Evolutionary conservation across 1,284 basidiomycete species (phyloP), one percentile per base, ranked within the genome.

Genomic region (Rhodotorula sp.): DNA sequence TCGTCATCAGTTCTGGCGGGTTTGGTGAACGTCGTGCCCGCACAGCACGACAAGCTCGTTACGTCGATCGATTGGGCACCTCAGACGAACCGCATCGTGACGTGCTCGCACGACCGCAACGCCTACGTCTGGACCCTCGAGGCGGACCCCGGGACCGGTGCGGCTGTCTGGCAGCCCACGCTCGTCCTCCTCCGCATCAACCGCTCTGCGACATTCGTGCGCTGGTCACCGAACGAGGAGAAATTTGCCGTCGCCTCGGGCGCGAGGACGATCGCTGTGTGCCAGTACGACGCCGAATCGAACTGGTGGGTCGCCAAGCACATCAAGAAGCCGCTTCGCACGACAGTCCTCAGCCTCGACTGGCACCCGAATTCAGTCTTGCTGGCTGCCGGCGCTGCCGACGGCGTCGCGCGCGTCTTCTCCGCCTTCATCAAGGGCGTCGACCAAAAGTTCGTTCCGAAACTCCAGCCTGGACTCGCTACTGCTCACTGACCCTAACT

Each of bases 251-350:
- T 99, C 34, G 95, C 94, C 6, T 94, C 90, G 71, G 96, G 96
- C 73, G 94, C 96, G 11, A 91, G 94, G 52, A 90, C 92, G 48
- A 94, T 97, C 77, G 91, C 93, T 17, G 87, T 97, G 59, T 97
- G 94, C 80, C 94, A 91, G 24, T 97, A 95, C 79, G 94, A 97
- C 79, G 85, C 90, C 32, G 94, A 97, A 83, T 95, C 93, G 83
- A 92, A 99, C 81, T 99, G 96, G 96, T 99, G 96, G 96, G 93
- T 97, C 4, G 90, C 94, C 29, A 94, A 93, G 81, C 90, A 93
- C 77, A 84, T 99, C 81, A 99, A 99, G 88, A 97, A 97, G 81
- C 96, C 96, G 20, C 88, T 96, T 70, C 83, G 91, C 73, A 92
- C 90, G 20, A 99, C 96, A 1, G 94, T 99, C 11, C 85, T 98